These are phyloP conservation scores for Phytophthora lateralis DNA, from an alignment of 352 stramenopile species.

Conservation along the genomic window DNA sequence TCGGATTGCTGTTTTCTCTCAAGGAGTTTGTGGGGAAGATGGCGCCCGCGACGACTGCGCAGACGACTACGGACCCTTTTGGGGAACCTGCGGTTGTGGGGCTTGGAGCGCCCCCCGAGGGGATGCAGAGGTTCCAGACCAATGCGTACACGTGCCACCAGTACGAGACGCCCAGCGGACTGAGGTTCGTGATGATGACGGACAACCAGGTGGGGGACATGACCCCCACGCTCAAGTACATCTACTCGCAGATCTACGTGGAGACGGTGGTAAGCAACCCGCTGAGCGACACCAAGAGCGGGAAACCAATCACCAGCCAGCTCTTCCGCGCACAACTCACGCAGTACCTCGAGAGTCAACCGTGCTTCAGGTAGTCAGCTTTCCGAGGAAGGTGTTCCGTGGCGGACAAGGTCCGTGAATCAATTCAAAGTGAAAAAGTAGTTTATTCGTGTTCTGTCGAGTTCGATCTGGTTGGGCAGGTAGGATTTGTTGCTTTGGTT, in stretches of 20 bases:
- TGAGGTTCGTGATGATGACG: slow-evolving; percentile 92
- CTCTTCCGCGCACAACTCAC: slow-evolving; percentile 75
- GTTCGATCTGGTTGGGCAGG: background rate
- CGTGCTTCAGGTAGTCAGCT: slow-evolving; percentile 60
- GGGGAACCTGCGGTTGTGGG: slow-evolving; percentile 24
- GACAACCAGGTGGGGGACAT: slow-evolving; percentile 89
- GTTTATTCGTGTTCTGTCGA: background rate
- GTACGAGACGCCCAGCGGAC: slow-evolving; percentile 89
- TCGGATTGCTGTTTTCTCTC: slow-evolving; percentile 92
- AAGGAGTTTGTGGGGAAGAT: slow-evolving; percentile 90
- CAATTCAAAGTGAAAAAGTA: slow-evolving; percentile 8
- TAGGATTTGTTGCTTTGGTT: background rate
- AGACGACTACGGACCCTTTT: slow-evolving; percentile 21
- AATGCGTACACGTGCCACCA: slow-evolving; percentile 92
- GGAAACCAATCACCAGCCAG: slow-evolving; percentile 79
- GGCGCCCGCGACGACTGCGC: slow-evolving; percentile 42
- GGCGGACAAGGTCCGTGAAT: slow-evolving; percentile 8
- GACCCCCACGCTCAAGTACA: slow-evolving; percentile 78
- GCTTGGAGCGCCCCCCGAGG: slow-evolving; percentile 34
- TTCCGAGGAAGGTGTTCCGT: background rate
- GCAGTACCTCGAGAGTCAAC: slow-evolving; percentile 77
- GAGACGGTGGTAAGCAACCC: slow-evolving; percentile 92
- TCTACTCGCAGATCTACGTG: slow-evolving; percentile 91
- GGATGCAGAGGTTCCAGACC: slow-evolving; percentile 86
- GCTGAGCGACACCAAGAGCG: slow-evolving; percentile 73